Evolutionary conservation across 139 green algal species (phyloP).

Genomic region (Coccomyxa sp.): DNA sequence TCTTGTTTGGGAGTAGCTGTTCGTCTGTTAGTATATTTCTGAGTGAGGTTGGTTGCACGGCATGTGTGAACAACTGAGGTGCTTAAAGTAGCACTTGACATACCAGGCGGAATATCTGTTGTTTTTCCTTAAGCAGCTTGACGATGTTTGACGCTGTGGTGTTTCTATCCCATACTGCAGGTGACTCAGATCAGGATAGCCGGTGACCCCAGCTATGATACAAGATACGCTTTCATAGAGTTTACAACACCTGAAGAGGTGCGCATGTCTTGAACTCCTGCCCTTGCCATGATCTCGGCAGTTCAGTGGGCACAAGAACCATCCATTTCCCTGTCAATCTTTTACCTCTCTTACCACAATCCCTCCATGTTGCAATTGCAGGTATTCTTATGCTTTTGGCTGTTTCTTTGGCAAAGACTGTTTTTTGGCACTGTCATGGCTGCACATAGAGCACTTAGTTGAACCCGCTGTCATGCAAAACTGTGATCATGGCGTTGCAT

Average conservation of each 20-base stretch:
- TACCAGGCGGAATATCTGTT: background rate
- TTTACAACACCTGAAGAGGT: conserved; percentile 27
- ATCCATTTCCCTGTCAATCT: background rate
- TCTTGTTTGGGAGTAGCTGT: background rate
- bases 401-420: too few species aligned
- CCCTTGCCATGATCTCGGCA: background rate
- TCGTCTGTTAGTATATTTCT: background rate
- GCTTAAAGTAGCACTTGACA: too few species aligned
- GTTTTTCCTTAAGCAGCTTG: background rate
- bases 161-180: background rate
- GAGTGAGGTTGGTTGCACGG: too few species aligned
- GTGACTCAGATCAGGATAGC: conserved; percentile 33
- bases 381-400: too few species aligned
- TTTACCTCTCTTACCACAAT: too few species aligned
- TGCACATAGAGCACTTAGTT: too few species aligned
- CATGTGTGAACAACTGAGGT: too few species aligned
- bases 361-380: too few species aligned
- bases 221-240: conserved; percentile 38
- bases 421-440: too few species aligned
- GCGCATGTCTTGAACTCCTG: background rate
- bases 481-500: too few species aligned
- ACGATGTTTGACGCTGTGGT: too few species aligned
- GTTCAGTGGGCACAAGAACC: background rate
- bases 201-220: conserved; percentile 30
- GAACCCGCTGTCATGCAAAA: background rate